phyloP scores from a whole-genome alignment of 1,284 basidiomycete species.

The Paramarasmius palmivorus region DNA sequence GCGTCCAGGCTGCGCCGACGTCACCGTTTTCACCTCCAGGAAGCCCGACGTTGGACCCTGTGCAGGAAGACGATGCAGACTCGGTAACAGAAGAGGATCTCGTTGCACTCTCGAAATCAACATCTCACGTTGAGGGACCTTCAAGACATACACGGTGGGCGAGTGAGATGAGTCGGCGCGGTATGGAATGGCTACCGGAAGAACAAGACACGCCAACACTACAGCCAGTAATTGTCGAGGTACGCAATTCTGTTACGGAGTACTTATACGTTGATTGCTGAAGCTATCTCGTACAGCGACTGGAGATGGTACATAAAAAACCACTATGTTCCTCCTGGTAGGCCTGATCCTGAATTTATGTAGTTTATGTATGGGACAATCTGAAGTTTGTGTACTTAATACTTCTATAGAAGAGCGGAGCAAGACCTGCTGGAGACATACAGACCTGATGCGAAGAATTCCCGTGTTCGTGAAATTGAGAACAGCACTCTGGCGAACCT shows the following conservation, averaged over 20 bases:
- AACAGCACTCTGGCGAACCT: not conserved
- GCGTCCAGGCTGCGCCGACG: conserved; percentile 13
- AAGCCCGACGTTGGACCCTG: conserved; percentile 50
- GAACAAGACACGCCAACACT: conserved; percentile 49
- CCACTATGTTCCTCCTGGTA: conserved; percentile 72
- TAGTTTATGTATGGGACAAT: no score
- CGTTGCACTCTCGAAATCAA: conserved; percentile 71
- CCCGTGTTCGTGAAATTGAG: not conserved
- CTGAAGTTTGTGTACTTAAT: not conserved
- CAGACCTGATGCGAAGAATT: no score
- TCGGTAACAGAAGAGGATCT: conserved; percentile 73
- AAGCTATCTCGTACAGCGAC: conserved; percentile 44
- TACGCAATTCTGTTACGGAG: conserved; percentile 32
- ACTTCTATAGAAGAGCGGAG: no score
- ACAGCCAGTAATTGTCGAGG: conserved; percentile 70
- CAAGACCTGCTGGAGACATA: no score
- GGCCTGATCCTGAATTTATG: not conserved
- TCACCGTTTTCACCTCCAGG: conserved; percentile 50
- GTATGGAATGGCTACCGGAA: conserved; percentile 67
- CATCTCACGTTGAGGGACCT: conserved; percentile 62
- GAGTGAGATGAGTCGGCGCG: conserved; percentile 39
- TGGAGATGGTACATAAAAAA: conserved; percentile 68
- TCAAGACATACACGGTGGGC: conserved; percentile 45
- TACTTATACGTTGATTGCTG: not conserved
- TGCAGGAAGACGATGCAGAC: conserved; percentile 50